These are phyloP conservation scores for Penicillium digitatum DNA, from an alignment of 2,329 filamentous ascomycete genomes.

Conservation along the genomic window DNA sequence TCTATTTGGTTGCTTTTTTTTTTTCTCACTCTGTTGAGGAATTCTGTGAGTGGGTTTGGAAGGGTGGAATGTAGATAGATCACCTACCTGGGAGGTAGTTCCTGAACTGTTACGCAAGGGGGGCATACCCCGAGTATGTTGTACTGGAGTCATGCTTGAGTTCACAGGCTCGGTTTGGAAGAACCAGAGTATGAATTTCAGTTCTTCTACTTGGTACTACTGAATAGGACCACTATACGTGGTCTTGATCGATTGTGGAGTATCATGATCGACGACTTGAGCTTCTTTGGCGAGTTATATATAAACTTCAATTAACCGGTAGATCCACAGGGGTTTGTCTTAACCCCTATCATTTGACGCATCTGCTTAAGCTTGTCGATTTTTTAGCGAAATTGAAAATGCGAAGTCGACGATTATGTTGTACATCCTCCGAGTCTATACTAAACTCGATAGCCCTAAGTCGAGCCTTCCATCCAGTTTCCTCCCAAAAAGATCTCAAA, in stretches of 20 bases:
- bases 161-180: neutral
- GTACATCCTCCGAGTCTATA: too few relatives aligned
- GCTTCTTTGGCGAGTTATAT: neutral
- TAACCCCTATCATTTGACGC: too few relatives aligned
- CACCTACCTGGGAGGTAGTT: neutral
- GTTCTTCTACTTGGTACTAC: neutral
- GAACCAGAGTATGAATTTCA: neutral
- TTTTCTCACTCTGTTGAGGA: constrained; percentile 3
- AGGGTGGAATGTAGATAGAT: constrained; percentile 14
- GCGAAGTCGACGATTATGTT: too few relatives aligned
- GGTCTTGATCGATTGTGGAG: neutral
- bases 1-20: neutral
- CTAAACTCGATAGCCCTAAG: too few relatives aligned
- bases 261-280: neutral
- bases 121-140: constrained; percentile 14
- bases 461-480: too few relatives aligned
- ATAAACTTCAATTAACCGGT: neutral
- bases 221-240: neutral
- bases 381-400: too few relatives aligned
- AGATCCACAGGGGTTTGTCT: neutral
- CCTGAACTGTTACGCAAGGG: constrained; percentile 15
- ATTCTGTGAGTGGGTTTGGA: constrained; percentile 8
- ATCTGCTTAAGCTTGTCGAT: too few relatives aligned
- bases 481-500: too few relatives aligned
- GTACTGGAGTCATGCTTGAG: neutral